A percentile compares a stretch with the other conserved stretches of the same genome.
These are phyloP conservation scores for Vanderwaltozyma verrucispora DNA, from an alignment of 805 yeast species.

Conservation along the genomic window DNA sequence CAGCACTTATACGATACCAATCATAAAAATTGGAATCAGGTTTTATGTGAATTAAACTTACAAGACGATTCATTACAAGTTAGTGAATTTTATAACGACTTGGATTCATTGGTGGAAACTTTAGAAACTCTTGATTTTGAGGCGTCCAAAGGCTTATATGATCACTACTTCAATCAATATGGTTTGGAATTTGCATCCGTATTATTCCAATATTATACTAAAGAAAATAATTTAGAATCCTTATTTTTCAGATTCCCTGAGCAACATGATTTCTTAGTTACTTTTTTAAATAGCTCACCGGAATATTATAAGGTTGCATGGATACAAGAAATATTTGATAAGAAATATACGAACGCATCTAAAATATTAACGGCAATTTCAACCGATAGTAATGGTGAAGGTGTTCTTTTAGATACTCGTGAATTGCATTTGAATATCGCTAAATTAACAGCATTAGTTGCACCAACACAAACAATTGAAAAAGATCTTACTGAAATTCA, in stretches of 20 bases:
- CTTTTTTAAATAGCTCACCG: constrained; percentile 39
- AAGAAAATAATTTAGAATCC: constrained; percentile 39
- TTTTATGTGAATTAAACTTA: constrained; percentile 41
- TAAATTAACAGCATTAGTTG: constrained; percentile 50
- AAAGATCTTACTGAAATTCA: constrained; percentile 36
- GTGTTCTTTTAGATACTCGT: constrained; percentile 22
- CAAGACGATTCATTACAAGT: constrained; percentile 47
- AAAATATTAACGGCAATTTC: constrained; percentile 35
- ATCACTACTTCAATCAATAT: constrained; percentile 46
- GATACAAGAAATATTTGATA: constrained; percentile 53
- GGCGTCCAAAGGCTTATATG: constrained; percentile 33
- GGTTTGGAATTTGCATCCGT: constrained; percentile 60
- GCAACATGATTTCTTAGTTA: constrained; percentile 38
- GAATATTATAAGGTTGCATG: constrained; percentile 52
- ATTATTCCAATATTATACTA: constrained; percentile 49
- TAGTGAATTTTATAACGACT: constrained; percentile 57
- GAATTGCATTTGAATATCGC: constrained; percentile 59
- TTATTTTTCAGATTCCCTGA: constrained; percentile 49
- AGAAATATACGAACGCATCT: constrained; percentile 42
- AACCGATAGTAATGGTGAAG: constrained; percentile 34
- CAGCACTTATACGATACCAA: constrained; percentile 24
- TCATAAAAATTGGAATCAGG: constrained; percentile 45
- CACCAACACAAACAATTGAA: constrained; percentile 6
- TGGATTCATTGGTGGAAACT: constrained; percentile 47
- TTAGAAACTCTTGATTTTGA: constrained; percentile 31